Base-by-base conservation (phyloP, 2,329 filamentous ascomycete species). In the Fusarium sterilihyphosum region DNA sequence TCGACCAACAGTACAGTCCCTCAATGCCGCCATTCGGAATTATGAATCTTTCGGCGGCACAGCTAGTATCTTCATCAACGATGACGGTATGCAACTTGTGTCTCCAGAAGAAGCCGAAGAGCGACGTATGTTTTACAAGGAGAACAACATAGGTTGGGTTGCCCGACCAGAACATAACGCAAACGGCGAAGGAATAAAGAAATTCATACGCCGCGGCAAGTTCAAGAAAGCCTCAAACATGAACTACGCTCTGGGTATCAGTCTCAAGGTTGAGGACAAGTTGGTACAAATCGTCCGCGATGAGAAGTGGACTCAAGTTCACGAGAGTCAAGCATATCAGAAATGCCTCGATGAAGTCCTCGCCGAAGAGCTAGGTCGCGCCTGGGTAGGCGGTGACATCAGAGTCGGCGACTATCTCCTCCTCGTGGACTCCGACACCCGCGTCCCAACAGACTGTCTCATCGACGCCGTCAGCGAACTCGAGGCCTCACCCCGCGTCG, bases 401-500 rank as follows among this genome's bases (percentile, higher is more conserved):
- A 5, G 52, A 40, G 20, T 56, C 11, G 52, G 35, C 11, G 52
- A 56, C 20, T 56, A 56, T 13, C n/a, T 56, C 4, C 52, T 56
- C 2, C 35, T 56, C 20, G 52, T 56, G 2, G 52, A 93, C 79
- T 92, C 89, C 3, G 91, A 93, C 73, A 93, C 91, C 12, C 87
- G 91, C 78, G 75, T 77, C 5, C 92, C 92, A 0, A 82, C 84
- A 4, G 91, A 93, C 77, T 93, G 91, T 73, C 84, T 94, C 16
- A 83, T 93, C 18, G 90, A 92, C 74, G 91, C 89, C 26, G 91
- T 90, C n/a, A 88, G 87, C 41, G 92, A 94, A 79, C 93, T 94
- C 91, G 89, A 91, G 73, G 85, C 89, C 69, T 91, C 87, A 14
- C 92, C 91, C 1, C 88, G 92, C 76, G 90, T 93, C 6, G 92